Evolutionary conservation across 768 basidiomycete species (phyloP).

Genomic region (Saitozyma podzolica): DNA sequence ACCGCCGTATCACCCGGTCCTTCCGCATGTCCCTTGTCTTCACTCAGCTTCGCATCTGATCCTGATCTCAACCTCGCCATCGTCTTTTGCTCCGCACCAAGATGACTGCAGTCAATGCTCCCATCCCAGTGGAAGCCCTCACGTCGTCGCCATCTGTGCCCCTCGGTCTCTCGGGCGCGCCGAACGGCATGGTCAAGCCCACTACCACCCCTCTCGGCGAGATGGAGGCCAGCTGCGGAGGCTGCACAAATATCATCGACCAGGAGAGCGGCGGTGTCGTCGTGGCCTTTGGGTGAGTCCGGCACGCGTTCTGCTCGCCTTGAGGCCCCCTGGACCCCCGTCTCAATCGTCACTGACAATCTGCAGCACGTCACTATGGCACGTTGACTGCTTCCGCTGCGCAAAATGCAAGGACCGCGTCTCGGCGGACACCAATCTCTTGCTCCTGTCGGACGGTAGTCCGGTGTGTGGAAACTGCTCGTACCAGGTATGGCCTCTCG

Average conservation of each 20-base stretch:
- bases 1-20: too few relatives aligned
- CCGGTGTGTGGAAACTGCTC: conserved; percentile 64
- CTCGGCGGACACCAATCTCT: conserved; percentile 92
- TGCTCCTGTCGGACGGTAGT: conserved; percentile 94
- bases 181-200: too few relatives aligned
- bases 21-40: too few relatives aligned
- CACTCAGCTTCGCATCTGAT: too few relatives aligned
- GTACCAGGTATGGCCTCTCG: conserved; percentile 40
- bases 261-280: conserved; percentile 61
- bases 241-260: conserved; percentile 49
- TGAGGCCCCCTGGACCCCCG: neutral
- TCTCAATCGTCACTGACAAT: neutral
- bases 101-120: too few relatives aligned
- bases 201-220: conserved; percentile 25
- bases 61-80: too few relatives aligned
- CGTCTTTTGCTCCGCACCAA: too few relatives aligned
- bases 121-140: too few relatives aligned
- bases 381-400: conserved; percentile 73
- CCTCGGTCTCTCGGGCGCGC: too few relatives aligned
- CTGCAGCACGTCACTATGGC: conserved; percentile 85
- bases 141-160: too few relatives aligned
- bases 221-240: conserved; percentile 47
- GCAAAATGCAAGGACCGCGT: conserved; percentile 92
- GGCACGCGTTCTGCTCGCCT: neutral
- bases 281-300: conserved; percentile 87